These are phyloP conservation scores for Trypanosoma boissoni DNA, from an alignment of 208 protist genomes.

Conservation along the genomic window DNA sequence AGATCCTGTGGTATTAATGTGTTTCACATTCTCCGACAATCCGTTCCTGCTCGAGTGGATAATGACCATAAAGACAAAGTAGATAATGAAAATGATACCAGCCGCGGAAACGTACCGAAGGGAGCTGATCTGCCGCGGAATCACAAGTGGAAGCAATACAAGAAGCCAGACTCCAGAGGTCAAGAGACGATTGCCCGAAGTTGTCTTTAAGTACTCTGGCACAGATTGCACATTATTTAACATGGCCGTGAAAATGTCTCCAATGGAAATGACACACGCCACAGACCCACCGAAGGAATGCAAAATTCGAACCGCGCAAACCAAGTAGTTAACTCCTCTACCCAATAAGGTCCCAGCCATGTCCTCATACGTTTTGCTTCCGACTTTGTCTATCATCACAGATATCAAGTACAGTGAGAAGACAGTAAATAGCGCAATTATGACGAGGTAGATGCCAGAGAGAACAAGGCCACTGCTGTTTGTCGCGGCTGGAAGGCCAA, in stretches of 20 bases:
- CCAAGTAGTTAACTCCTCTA: conserved; percentile 62
- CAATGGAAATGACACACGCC: conserved; percentile 75
- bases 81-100: conserved; percentile 66
- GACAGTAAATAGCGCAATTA: conserved; percentile 53
- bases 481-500: conserved; percentile 68
- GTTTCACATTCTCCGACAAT: conserved; percentile 33
- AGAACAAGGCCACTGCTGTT: conserved; percentile 61
- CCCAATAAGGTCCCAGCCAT: conserved; percentile 62
- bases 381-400: conserved; percentile 55
- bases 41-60: conserved; percentile 55
- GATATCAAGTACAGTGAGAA: conserved; percentile 79
- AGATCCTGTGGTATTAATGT: too few relatives aligned
- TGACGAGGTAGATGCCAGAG: conserved; percentile 42
- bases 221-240: conserved; percentile 29
- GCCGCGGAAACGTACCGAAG: conserved; percentile 76
- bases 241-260: conserved; percentile 60
- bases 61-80: conserved; percentile 74
- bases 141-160: conserved; percentile 68
- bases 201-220: conserved; percentile 42
- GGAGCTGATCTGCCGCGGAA: conserved; percentile 87
- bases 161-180: conserved; percentile 52
- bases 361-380: conserved; percentile 76
- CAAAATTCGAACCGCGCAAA: conserved; percentile 68
- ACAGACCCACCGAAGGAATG: conserved; percentile 82
- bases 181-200: conserved; percentile 41